Conservation (phyloP, 78 protist genomes). For the Guillardia theta region DNA sequence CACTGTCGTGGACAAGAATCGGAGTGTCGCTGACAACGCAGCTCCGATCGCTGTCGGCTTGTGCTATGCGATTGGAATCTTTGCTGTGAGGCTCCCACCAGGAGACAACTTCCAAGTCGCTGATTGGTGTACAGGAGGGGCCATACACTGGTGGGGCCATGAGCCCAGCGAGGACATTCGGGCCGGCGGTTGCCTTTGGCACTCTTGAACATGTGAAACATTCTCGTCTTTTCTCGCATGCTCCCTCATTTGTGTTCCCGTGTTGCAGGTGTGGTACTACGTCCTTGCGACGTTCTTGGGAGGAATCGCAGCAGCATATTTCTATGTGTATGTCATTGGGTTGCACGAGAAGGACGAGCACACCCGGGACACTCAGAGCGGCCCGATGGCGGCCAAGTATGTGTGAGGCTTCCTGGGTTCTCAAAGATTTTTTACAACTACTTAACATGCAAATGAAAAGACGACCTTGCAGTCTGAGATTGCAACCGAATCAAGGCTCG, state of each 20-base stretch:
- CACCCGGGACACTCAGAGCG: no score
- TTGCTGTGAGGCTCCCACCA: neutral
- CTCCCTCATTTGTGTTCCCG: neutral
- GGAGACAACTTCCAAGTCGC: neutral
- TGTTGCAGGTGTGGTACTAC: neutral
- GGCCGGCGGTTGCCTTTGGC: slow-evolving; percentile 7
- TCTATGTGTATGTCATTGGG: neutral
- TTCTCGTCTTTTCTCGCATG: neutral
- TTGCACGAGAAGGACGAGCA: no score
- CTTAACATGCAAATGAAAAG: no score
- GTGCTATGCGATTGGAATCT: neutral
- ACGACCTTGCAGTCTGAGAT: no score
- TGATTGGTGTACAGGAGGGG: neutral
- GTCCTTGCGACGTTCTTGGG: neutral
- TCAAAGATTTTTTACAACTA: no score
- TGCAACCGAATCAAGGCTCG: no score
- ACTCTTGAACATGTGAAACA: neutral
- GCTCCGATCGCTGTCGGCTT: neutral
- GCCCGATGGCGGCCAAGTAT: no score
- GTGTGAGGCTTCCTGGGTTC: no score
- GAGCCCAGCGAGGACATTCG: slow-evolving; percentile 10
- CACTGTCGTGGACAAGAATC: neutral
- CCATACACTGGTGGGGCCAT: neutral
- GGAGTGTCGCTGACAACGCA: neutral
- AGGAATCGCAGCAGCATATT: neutral